Evolutionary conservation across 2,329 filamentous ascomycete species (phyloP).

Genomic region (Penicillium sp.): DNA sequence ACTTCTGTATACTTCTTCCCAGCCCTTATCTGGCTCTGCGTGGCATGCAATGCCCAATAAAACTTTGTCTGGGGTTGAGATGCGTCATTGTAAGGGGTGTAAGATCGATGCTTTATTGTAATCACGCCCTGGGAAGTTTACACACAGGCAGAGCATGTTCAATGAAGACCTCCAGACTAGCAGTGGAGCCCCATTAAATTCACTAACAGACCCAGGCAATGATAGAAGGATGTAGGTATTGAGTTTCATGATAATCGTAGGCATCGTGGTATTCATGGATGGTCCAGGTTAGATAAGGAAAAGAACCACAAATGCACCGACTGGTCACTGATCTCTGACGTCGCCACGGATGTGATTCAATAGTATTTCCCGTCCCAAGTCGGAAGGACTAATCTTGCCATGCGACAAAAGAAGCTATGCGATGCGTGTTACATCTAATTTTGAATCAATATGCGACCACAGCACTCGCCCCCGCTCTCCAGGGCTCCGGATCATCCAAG

Average conservation of each 20-base stretch:
- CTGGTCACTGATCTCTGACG: slow-evolving; percentile 6
- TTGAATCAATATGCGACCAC: slow-evolving; percentile 5
- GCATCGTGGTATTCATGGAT: no score
- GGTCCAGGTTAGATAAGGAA: not conserved
- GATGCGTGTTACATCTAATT: slow-evolving; percentile 7
- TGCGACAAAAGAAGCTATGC: slow-evolving; percentile 16
- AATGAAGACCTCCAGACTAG: no score
- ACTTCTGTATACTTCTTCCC: slow-evolving; percentile 26
- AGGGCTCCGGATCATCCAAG: not conserved
- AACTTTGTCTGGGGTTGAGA: no score
- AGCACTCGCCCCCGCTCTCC: slow-evolving; percentile 17
- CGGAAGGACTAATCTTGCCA: slow-evolving; percentile 22
- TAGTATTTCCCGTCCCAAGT: slow-evolving; percentile 27
- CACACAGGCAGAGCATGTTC: no score
- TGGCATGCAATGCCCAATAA: not conserved
- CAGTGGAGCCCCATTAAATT: no score
- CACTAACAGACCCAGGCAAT: no score
- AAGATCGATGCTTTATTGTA: not conserved
- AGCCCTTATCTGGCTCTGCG: slow-evolving; percentile 10
- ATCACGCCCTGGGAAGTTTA: no score
- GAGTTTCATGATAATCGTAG: no score
- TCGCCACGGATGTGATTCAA: not conserved
- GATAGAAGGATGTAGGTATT: no score
- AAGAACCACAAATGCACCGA: not conserved
- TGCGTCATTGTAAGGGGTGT: not conserved